phyloP scores from a whole-genome alignment of 805 yeast genomes.

The Jamesozyma hellenica region DNA sequence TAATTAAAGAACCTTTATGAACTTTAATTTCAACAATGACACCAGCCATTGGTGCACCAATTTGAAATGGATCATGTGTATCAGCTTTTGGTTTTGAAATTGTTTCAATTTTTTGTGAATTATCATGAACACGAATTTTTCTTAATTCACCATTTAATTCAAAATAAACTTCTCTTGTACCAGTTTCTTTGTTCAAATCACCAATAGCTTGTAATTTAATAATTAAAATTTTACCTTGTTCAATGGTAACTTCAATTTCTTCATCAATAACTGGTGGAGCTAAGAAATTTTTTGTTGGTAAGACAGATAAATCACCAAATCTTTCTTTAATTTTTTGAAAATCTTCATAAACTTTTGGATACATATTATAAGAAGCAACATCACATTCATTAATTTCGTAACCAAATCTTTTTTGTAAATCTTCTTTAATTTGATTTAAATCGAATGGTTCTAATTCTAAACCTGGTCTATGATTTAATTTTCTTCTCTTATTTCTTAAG shows the following conservation, averaged over 20 bases:
- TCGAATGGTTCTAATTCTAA: slow-evolving; percentile 79
- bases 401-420: slow-evolving; percentile 69
- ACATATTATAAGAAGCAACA: slow-evolving; percentile 93
- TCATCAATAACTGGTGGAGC: slow-evolving; percentile 81
- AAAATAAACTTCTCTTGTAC: slow-evolving; percentile 91
- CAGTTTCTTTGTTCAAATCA: slow-evolving; percentile 74
- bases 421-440: slow-evolving; percentile 59
- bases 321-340: slow-evolving; percentile 62
- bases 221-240: slow-evolving; percentile 88
- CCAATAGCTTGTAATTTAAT: slow-evolving; percentile 89
- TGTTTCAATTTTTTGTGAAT: slow-evolving; percentile 74
- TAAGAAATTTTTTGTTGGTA: slow-evolving; percentile 87
- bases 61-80: slow-evolving; percentile 74
- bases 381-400: slow-evolving; percentile 65
- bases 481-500: slow-evolving; percentile 84
- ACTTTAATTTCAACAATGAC: slow-evolving; percentile 91
- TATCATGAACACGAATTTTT: slow-evolving; percentile 86
- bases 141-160: slow-evolving; percentile 98
- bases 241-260: slow-evolving; percentile 81
- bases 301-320: slow-evolving; percentile 86
- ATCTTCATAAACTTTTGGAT: slow-evolving; percentile 92
- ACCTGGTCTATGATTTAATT: slow-evolving; percentile 86
- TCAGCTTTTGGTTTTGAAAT: slow-evolving; percentile 87
- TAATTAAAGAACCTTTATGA: slow-evolving; percentile 76
- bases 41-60: slow-evolving; percentile 99